These are phyloP conservation scores for Neolecta irregularis DNA, from an alignment of 1,139 yeast genomes.

Conservation along the genomic window DNA sequence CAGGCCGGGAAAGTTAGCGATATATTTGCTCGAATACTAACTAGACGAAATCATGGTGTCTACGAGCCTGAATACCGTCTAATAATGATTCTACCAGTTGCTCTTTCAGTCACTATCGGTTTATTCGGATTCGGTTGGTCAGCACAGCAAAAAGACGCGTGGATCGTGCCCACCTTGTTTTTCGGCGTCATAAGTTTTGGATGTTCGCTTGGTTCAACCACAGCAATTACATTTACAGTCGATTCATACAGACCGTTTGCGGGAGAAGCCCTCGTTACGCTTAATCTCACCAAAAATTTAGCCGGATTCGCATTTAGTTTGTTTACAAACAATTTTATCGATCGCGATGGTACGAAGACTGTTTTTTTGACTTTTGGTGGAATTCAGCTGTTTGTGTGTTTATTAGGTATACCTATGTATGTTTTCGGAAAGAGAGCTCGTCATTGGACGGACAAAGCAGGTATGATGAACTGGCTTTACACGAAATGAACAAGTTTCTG, in stretches of 20 bases:
- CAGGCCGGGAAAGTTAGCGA: constrained; percentile 43
- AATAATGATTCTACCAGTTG: constrained; percentile 38
- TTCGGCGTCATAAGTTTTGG: constrained; percentile 46
- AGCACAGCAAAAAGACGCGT: constrained; percentile 31
- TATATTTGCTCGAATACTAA: constrained; percentile 26
- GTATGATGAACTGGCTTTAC: constrained; percentile 24
- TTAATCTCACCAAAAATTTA: constrained; percentile 40
- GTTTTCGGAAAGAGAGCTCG: constrained; percentile 40
- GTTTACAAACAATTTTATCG: constrained; percentile 37
- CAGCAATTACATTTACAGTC: constrained; percentile 45
- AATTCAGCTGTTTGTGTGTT: constrained; percentile 35
- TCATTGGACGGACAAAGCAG: constrained; percentile 33
- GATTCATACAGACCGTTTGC: constrained; percentile 47
- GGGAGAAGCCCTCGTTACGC: constrained; percentile 42
- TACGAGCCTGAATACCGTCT: constrained; percentile 52
- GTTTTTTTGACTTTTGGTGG: constrained; percentile 41
- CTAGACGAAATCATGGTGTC: constrained; percentile 33
- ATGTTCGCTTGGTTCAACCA: constrained; percentile 43
- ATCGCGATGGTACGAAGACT: constrained; percentile 31
- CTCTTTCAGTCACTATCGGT: constrained; percentile 36
- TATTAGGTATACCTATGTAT: constrained; percentile 39
- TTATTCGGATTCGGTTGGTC: constrained; percentile 54
- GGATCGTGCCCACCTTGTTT: constrained; percentile 46
- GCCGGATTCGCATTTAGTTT: constrained; percentile 41
- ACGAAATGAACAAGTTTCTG: too few relatives aligned